phyloP scores from a whole-genome alignment of 192 early-diverging fungal species.

The Backusella liffmaniae region DNA sequence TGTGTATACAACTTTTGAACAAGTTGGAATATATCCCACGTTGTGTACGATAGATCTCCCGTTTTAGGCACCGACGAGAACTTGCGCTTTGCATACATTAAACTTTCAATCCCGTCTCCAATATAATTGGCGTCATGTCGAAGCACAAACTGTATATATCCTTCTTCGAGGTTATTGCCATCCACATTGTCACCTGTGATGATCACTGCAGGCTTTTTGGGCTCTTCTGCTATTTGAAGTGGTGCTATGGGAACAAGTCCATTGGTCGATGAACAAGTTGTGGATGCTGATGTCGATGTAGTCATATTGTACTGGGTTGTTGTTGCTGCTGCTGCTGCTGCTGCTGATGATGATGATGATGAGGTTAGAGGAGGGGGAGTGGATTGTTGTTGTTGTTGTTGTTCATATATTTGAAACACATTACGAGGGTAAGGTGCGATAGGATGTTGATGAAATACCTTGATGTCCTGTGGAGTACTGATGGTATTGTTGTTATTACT shows the following conservation, averaged over 20 bases:
- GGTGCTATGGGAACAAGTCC: not conserved
- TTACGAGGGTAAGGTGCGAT: not conserved
- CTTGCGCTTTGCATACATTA: slow-evolving; percentile 34
- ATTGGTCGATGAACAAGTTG: not conserved
- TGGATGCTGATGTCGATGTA: not conserved
- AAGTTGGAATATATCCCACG: slow-evolving; percentile 35
- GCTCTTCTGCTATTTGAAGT: not conserved
- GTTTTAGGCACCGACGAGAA: slow-evolving; percentile 37
- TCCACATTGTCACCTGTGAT: slow-evolving; percentile 31
- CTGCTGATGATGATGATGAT: not conserved
- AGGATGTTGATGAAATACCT: not conserved
- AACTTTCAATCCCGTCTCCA: slow-evolving; percentile 29
- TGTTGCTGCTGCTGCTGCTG: too few relatives aligned
- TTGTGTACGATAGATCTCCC: slow-evolving; percentile 33
- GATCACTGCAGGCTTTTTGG: not conserved
- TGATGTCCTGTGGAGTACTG: not conserved
- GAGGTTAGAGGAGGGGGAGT: too few relatives aligned
- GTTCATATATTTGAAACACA: not conserved
- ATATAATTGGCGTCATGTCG: slow-evolving; percentile 32
- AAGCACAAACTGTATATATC: slow-evolving; percentile 40
- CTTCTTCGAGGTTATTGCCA: slow-evolving; percentile 29
- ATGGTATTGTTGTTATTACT: not conserved
- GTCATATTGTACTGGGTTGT: not conserved
- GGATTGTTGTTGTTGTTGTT: not conserved
- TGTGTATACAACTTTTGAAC: slow-evolving; percentile 33